These are phyloP conservation scores for Bonnemaisonia californica DNA, from an alignment of 31 red algal genomes.

Conservation along the genomic window DNA sequence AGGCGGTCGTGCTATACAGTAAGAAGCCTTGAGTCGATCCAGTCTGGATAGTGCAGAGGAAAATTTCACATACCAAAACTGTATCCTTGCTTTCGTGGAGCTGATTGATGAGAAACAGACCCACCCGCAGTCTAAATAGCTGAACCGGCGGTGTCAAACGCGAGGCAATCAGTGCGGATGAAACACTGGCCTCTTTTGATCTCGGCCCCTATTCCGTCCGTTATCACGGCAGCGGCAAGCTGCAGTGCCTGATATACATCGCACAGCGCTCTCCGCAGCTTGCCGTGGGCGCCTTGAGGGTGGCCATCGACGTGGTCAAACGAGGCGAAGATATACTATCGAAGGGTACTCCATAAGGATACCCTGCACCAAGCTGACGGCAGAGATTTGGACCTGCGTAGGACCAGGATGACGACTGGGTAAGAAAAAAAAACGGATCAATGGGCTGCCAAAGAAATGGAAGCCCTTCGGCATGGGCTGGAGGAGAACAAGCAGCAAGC, in stretches of 20 bases:
- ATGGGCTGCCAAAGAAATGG: constrained; percentile 61
- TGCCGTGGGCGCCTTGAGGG: constrained; percentile 59
- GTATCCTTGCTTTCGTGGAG: too few species aligned
- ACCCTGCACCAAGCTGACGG: constrained; percentile 54
- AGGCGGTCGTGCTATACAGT: too few species aligned
- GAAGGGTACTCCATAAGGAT: constrained; percentile 57
- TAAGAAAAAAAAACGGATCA: constrained; percentile 25
- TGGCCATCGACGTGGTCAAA: constrained; percentile 58
- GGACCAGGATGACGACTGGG: constrained; percentile 63
- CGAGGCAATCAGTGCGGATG: not conserved
- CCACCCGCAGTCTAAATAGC: too few species aligned
- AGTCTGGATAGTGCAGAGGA: too few species aligned
- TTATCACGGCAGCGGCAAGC: constrained; percentile 63
- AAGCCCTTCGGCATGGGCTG: constrained; percentile 45
- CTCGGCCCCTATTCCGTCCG: constrained; percentile 52
- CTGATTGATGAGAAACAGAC: too few species aligned
- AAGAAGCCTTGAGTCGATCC: too few species aligned
- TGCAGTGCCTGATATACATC: constrained; percentile 73
- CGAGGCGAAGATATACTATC: constrained; percentile 58
- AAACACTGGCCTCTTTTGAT: constrained; percentile 38
- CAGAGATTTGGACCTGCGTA: constrained; percentile 30
- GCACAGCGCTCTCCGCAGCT: constrained; percentile 46
- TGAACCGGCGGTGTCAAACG: too few species aligned
- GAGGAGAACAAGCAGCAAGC: constrained; percentile 54
- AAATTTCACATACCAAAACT: too few species aligned